phyloP scores from a whole-genome alignment of 192 early-diverging fungal genomes.

The Irineochytrium annulatum region DNA sequence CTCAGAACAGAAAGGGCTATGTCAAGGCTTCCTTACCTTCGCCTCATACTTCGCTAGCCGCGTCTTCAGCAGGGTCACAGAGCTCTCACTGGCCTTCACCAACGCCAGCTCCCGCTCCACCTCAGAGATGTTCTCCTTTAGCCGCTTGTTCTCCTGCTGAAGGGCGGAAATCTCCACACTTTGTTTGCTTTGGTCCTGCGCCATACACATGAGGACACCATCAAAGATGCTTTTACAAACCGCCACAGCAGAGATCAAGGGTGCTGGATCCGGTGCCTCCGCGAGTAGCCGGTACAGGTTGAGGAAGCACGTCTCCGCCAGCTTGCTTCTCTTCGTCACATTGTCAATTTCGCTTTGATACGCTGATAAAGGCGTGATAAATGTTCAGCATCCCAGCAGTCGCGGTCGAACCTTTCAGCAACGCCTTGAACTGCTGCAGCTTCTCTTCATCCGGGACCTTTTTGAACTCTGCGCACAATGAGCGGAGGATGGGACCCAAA shows the following conservation, averaged over 20 bases:
- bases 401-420: slow-evolving; percentile 63
- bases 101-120: slow-evolving; percentile 38
- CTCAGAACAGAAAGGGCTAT: slow-evolving; percentile 22
- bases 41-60: slow-evolving; percentile 58
- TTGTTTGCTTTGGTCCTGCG: slow-evolving; percentile 29
- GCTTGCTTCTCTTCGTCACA: slow-evolving; percentile 79
- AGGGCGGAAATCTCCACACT: slow-evolving; percentile 42
- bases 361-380: slow-evolving; percentile 19
- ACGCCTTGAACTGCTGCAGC: slow-evolving; percentile 66
- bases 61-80: slow-evolving; percentile 46
- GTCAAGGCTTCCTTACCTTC: slow-evolving; percentile 51
- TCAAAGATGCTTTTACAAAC: too few relatives aligned
- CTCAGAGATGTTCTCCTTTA: slow-evolving; percentile 51
- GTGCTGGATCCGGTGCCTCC: slow-evolving; percentile 79
- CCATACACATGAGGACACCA: background rate
- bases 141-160: slow-evolving; percentile 47
- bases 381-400: background rate
- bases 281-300: slow-evolving; percentile 73
- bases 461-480: slow-evolving; percentile 61
- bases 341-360: slow-evolving; percentile 92
- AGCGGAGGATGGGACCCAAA: background rate
- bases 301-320: slow-evolving; percentile 76
- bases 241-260: slow-evolving; percentile 60
- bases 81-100: slow-evolving; percentile 41
- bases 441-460: slow-evolving; percentile 74